Conservation (phyloP, 352 stramenopile genomes). For the Phytophthora hybrid region DNA sequence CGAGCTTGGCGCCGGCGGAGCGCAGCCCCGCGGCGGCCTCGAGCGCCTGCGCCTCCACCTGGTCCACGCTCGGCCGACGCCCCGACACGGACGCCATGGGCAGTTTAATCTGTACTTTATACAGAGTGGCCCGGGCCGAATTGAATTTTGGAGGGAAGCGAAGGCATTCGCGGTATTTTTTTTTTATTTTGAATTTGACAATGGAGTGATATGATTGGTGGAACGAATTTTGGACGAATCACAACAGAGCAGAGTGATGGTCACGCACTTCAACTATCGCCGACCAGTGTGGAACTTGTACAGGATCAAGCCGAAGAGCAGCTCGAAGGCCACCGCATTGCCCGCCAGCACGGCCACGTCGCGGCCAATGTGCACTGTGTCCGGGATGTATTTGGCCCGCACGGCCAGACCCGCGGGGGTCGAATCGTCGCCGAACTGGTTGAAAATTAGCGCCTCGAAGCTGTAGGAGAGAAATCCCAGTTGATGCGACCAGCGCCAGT, state of each 20-base stretch:
- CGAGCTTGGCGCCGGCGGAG: slow-evolving; percentile 58
- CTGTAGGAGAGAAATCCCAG: slow-evolving; percentile 84
- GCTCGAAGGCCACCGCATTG: slow-evolving; percentile 45
- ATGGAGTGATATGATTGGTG: slow-evolving; percentile 1
- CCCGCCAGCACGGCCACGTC: slow-evolving; percentile 53
- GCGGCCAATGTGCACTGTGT: slow-evolving; percentile 43
- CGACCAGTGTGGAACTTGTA: slow-evolving; percentile 73
- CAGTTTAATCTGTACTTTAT: slow-evolving; percentile 18
- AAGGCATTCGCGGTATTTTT: not conserved
- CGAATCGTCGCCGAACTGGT: slow-evolving; percentile 57
- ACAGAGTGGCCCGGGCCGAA: not conserved
- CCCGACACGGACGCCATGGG: slow-evolving; percentile 25
- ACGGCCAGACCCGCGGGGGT: slow-evolving; percentile 22
- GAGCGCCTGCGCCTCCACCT: slow-evolving; percentile 28
- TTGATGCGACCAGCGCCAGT: slow-evolving; percentile 82
- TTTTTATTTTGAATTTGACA: not conserved
- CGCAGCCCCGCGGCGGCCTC: slow-evolving; percentile 56
- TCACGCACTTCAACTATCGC: slow-evolving; percentile 31
- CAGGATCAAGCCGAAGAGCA: slow-evolving; percentile 55
- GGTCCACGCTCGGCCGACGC: slow-evolving; percentile 38
- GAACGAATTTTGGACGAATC: not conserved
- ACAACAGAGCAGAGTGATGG: not conserved
- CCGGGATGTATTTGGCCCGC: slow-evolving; percentile 47
- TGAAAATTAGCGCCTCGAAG: slow-evolving; percentile 76
- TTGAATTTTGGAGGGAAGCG: slow-evolving; percentile 31